phyloP scores from a whole-genome alignment of 2,329 filamentous ascomycete genomes.

The Scedosporium apiospermum region DNA sequence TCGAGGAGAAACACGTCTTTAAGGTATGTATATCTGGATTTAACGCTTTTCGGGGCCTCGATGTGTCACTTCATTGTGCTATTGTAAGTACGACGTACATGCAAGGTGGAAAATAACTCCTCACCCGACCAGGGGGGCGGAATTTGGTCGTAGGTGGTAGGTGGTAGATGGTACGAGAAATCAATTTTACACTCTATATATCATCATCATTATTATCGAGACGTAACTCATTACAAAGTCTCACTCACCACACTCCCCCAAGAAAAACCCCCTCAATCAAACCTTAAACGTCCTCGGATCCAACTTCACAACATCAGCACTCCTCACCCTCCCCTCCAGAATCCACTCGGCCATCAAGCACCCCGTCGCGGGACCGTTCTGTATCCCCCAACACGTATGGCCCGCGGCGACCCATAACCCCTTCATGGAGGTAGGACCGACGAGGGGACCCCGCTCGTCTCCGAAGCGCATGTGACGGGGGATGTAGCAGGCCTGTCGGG shows the following conservation, averaged over 20 bases:
- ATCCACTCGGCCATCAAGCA: conserved; percentile 72
- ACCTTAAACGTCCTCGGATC: conserved; percentile 58
- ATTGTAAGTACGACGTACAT: too few relatives aligned
- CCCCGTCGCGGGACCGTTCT: conserved; percentile 85
- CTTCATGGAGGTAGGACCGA: conserved; percentile 64
- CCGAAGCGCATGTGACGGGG: conserved; percentile 61
- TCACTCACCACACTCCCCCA: neutral
- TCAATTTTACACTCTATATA: neutral
- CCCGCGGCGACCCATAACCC: conserved; percentile 78
- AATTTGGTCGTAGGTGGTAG: too few relatives aligned
- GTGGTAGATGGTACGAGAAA: too few relatives aligned
- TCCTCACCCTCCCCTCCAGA: conserved; percentile 61
- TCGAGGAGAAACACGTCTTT: too few relatives aligned
- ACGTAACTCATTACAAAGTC: neutral
- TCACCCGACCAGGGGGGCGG: too few relatives aligned
- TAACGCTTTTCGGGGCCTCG: too few relatives aligned
- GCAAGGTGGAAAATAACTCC: too few relatives aligned
- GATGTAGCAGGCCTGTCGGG: conserved; percentile 86
- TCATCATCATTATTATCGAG: neutral
- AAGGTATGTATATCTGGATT: too few relatives aligned
- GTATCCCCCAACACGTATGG: conserved; percentile 97
- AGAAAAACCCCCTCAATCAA: conserved; percentile 15
- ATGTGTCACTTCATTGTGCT: too few relatives aligned
- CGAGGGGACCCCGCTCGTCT: conserved; percentile 57
- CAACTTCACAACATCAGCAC: conserved; percentile 55